Base-by-base conservation (phyloP, 2,329 filamentous ascomycete species). In the Aureobasidium leucospermi region DNA sequence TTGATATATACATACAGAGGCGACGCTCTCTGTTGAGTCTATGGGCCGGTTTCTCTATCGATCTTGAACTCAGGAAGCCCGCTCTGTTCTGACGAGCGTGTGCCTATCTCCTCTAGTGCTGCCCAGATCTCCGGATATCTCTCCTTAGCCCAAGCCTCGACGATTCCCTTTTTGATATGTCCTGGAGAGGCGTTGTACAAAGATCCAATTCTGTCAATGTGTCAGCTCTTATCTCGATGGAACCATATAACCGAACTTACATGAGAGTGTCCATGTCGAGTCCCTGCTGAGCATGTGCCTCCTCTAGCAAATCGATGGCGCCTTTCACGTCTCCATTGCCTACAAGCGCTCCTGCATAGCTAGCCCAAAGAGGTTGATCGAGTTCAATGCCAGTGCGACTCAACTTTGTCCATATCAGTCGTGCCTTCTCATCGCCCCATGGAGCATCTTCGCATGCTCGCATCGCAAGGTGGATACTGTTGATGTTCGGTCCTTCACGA, bases 401-500 rank as follows among this genome's bases (percentile, higher is more conserved):
- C 60, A 94, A 80, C 73, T 84, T 85, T 23, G 76, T 76, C 89
- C 89, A 95, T 6, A 93, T 84, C 49, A 82, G 77, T 60, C 70
- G 72, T 5, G 78, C 79, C 61, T 68, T 70, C 58, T 73, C 66
- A 60, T 78, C 75, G 8, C 78, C 79, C 59, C 72, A 76, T 0
- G 74, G 69, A 61, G 75, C 72, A 19, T 83, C 82, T 42, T 95
- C 86, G 70, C 91, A 93, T 1, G 86, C 83, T 65, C 86, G 85
- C 66, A 99, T 90, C 2, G 91, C 86, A 36, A 94, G 87, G 47
- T 87, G 84, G 39, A 99, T 81, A 62, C 87, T 92, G 62, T 84
- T 82, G 67, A 94, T 90, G 1, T 86, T 88, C 0, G 94, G 94
- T 0, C 94, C 94, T 72, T 97, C 92, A n/a, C 81, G 79, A 0